phyloP scores from a whole-genome alignment of 2,329 filamentous ascomycete species.

The Thermothelomyces thermophilus region DNA sequence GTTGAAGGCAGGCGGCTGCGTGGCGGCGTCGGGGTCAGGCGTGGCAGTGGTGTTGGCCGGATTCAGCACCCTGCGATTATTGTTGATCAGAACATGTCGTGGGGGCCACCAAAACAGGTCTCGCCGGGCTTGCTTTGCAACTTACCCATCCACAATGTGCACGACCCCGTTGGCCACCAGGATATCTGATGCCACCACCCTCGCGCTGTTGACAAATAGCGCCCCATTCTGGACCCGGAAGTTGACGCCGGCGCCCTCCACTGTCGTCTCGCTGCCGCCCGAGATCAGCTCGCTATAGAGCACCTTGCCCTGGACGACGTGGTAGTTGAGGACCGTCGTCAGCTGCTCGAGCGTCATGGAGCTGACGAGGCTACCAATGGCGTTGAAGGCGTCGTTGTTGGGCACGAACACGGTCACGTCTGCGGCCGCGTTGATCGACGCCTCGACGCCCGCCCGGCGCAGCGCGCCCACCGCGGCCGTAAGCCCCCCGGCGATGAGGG shows the following conservation, averaged over 20 bases:
- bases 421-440: slow-evolving; percentile 33
- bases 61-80: slow-evolving; percentile 46
- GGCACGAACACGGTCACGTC: slow-evolving; percentile 61
- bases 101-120: no score
- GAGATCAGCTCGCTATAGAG: slow-evolving; percentile 41
- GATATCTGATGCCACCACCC: slow-evolving; percentile 42
- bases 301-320: slow-evolving; percentile 52
- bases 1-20: slow-evolving; percentile 47
- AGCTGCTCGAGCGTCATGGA: slow-evolving; percentile 43
- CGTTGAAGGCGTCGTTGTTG: slow-evolving; percentile 51
- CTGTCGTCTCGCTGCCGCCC: slow-evolving; percentile 29
- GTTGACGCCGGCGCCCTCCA: slow-evolving; percentile 43
- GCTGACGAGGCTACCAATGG: slow-evolving; percentile 46
- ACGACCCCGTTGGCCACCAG: slow-evolving; percentile 50
- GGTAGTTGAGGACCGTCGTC: slow-evolving; percentile 52
- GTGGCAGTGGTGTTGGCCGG: slow-evolving; percentile 40
- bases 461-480: slow-evolving; percentile 43
- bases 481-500: slow-evolving; percentile 36
- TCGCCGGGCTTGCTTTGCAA: no score
- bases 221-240: slow-evolving; percentile 37
- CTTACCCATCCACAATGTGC: slow-evolving; percentile 52
- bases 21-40: slow-evolving; percentile 37
- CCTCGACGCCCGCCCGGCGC: slow-evolving; percentile 35
- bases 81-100: no score
- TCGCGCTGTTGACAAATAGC: slow-evolving; percentile 44